Base-by-base conservation (phyloP, 495 filamentous ascomycete species). In the Hypoxylon fuscum region DNA sequence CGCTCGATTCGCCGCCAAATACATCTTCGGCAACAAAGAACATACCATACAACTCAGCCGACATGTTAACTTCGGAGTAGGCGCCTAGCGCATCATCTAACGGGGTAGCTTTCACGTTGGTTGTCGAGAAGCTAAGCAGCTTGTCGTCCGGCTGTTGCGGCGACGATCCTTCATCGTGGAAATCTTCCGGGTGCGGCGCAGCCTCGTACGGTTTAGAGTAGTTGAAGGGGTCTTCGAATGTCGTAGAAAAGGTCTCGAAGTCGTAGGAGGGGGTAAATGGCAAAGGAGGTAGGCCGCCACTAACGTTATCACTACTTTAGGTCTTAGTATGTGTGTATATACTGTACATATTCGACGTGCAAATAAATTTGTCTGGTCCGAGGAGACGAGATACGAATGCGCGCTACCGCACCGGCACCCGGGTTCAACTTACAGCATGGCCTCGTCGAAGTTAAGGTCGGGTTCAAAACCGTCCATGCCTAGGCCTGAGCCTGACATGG, bases 11-110 rank as follows among this genome's bases (percentile, higher is more conserved):
- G 20, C 70, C 76, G 31, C 76, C 77, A 66, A 82, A 85, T 5
- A 85, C 83, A 50, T 83, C 81, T 66, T 97, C 93, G 45, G 93
- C 92, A 5, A 97, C 84, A 68, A 95, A 96, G 77, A 97, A 97
- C 91, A 96, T 96, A 77, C 93, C 93, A 69, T 95, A 91, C 25
- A 97, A 76, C 73, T 96, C 93, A 38, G 91, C 92, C 7, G 88
- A 85, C 70, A 96, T 86, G 27, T 83, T 82, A 18, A 92, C 81
- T 77, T 68, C 84, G 73, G 48, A 85, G 81, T 72, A 85, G 53
- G 70, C 56, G 31, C 78, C 74, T n/a, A 71, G 64, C 34, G 58
- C 63, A 44, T 79, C 89, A 64, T 92, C 88, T 29, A 92, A 78
- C 8, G 91, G 76, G 1, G 84, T 85, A 40, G 88, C 91, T 62